A percentile compares a stretch with the other conserved stretches of the same genome.
These are phyloP conservation scores for Ceriops zippeliana DNA, from an alignment of 345 rosid genomes.

Conservation along the genomic window DNA sequence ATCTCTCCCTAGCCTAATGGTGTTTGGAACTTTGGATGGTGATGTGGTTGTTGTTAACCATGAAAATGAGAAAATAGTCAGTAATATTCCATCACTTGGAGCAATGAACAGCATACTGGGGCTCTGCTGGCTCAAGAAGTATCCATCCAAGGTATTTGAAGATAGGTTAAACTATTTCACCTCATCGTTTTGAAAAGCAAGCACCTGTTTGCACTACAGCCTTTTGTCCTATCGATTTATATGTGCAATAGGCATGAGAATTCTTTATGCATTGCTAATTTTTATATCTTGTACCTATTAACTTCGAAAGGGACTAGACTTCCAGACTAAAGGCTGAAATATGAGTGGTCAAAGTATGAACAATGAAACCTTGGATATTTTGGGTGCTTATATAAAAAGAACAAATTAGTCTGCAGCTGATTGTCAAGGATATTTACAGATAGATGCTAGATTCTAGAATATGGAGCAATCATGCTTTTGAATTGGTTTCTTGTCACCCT, in stretches of 20 bases:
- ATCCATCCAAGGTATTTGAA: conserved; percentile 67
- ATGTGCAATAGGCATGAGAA: no score
- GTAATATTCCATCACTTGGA: conserved; percentile 68
- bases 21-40: conserved; percentile 89
- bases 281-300: no score
- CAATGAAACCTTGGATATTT: not conserved
- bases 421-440: no score
- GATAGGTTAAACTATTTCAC: not conserved
- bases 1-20: conserved; percentile 66
- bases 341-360: not conserved
- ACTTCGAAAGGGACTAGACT: not conserved
- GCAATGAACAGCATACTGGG: conserved; percentile 81
- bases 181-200: not conserved
- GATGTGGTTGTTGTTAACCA: conserved; percentile 89
- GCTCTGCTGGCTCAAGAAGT: conserved; percentile 88
- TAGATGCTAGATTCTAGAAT: no score
- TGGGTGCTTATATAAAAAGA: not conserved
- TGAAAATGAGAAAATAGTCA: conserved; percentile 69
- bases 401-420: no score
- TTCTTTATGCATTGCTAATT: no score
- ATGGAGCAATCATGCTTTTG: no score
- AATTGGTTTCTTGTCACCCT: no score
- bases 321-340: no score
- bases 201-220: not conserved
- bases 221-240: no score